Evolutionary conservation across 2,329 filamentous ascomycete genomes (phyloP).

Genomic region (Microascus cirrosus): DNA sequence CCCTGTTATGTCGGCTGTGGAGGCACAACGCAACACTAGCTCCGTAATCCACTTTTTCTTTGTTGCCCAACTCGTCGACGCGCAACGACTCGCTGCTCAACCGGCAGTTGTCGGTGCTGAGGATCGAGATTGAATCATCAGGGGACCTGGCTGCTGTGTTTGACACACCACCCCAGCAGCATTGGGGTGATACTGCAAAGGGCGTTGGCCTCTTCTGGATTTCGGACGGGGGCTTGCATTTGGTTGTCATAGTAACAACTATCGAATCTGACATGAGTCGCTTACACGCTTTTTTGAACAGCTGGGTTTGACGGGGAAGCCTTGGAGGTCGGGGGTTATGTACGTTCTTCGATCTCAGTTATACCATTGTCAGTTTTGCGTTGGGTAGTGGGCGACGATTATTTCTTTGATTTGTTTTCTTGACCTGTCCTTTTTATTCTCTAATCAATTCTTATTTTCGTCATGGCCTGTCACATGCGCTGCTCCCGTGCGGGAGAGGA

Average conservation of each 20-base stretch:
- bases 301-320: too few species aligned
- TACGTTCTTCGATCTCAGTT: too few species aligned
- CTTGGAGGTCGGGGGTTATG: too few species aligned
- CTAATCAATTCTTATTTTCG: too few species aligned
- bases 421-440: too few species aligned
- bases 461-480: too few species aligned
- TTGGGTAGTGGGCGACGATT: too few species aligned
- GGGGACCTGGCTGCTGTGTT: neutral
- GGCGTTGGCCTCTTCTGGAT: neutral
- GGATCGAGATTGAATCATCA: neutral
- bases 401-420: too few species aligned
- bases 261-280: conserved; percentile 9
- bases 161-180: neutral
- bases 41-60: conserved; percentile 4
- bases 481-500: too few species aligned
- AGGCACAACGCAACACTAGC: neutral
- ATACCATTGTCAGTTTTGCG: too few species aligned
- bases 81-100: neutral
- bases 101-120: neutral
- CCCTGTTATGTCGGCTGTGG: conserved; percentile 3
- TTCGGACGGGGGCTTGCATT: too few species aligned
- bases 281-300: neutral
- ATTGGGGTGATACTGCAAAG: neutral
- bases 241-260: neutral
- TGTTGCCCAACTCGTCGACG: conserved; percentile 4